Evolutionary conservation across 768 basidiomycete genomes (phyloP).

Genomic region (Suillus brevipes): DNA sequence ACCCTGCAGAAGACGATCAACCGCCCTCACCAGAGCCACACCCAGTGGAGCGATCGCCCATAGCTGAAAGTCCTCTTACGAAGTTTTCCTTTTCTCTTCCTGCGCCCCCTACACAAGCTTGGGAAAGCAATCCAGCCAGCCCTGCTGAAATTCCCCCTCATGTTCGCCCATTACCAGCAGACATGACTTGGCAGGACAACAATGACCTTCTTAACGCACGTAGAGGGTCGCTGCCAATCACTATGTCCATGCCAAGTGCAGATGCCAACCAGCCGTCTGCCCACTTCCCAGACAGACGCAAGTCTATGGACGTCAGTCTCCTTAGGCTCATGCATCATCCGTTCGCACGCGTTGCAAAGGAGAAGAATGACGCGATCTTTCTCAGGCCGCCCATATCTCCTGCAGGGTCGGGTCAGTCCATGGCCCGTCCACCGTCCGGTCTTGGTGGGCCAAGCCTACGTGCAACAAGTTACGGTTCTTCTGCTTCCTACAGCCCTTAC

Average conservation of each 20-base stretch:
- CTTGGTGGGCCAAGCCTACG: conserved; percentile 35
- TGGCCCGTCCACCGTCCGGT: conserved; percentile 39
- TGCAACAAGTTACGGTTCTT: conserved; percentile 39
- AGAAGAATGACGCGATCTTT: conserved; percentile 35
- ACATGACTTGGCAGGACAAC: conserved; percentile 24
- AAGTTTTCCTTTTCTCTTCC: conserved; percentile 27
- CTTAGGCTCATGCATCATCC: conserved; percentile 54
- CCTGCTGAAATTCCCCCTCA: conserved; percentile 24
- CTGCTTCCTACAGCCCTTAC: conserved; percentile 38
- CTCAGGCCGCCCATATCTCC: conserved; percentile 35
- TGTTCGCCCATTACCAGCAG: conserved; percentile 25
- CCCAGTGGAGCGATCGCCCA: conserved; percentile 7
- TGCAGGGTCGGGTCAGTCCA: conserved; percentile 32
- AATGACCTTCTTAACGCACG: conserved; percentile 38
- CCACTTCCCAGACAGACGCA: conserved; percentile 37
- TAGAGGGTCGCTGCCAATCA: conserved; percentile 57
- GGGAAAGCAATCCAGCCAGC: conserved; percentile 38
- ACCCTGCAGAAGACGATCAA: conserved; percentile 17
- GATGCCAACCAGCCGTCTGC: conserved; percentile 37
- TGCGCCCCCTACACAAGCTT: conserved; percentile 20
- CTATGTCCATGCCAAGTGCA: conserved; percentile 23
- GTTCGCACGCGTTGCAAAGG: conserved; percentile 33
- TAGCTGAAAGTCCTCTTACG: conserved; percentile 16
- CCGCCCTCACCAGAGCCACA: conserved; percentile 8
- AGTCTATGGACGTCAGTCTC: conserved; percentile 43